Evolutionary conservation across 1,284 basidiomycete species (phyloP).

Genomic region (Rhodofomes roseus): DNA sequence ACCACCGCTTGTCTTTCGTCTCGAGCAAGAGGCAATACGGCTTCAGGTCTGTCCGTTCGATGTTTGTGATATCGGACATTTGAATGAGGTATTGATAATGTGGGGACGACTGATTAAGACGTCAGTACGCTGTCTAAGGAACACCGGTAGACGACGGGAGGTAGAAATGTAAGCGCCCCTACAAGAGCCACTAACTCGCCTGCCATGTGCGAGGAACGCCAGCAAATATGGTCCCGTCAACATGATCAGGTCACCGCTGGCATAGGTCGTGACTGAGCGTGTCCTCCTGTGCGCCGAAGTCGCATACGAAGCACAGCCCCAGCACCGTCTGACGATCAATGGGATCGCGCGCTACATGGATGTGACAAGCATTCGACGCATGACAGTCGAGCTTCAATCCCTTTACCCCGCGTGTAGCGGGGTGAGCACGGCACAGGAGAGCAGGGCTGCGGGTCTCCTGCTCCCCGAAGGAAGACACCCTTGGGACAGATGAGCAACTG

Average conservation of each 20-base stretch:
- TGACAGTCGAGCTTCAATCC: background rate
- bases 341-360: background rate
- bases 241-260: no score
- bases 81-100: slow-evolving; percentile 65
- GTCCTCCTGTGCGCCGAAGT: background rate
- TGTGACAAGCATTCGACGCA: background rate
- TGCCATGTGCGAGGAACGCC: no score
- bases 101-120: slow-evolving; percentile 34
- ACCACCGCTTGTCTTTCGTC: slow-evolving; percentile 77
- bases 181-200: no score
- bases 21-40: slow-evolving; percentile 89
- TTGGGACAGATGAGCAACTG: no score
- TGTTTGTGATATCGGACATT: slow-evolving; percentile 79
- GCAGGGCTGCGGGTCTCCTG: no score
- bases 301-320: background rate
- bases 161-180: no score
- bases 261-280: background rate
- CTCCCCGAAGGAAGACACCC: no score
- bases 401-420: background rate
- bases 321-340: background rate
- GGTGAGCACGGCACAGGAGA: no score
- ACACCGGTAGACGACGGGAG: background rate
- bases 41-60: slow-evolving; percentile 90
- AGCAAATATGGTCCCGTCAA: background rate
- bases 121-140: background rate